Evolutionary conservation across 371 early-diverging fungal species (phyloP), one percentile per base, ranked within the genome.

Genomic region (Mucor circinelloides): DNA sequence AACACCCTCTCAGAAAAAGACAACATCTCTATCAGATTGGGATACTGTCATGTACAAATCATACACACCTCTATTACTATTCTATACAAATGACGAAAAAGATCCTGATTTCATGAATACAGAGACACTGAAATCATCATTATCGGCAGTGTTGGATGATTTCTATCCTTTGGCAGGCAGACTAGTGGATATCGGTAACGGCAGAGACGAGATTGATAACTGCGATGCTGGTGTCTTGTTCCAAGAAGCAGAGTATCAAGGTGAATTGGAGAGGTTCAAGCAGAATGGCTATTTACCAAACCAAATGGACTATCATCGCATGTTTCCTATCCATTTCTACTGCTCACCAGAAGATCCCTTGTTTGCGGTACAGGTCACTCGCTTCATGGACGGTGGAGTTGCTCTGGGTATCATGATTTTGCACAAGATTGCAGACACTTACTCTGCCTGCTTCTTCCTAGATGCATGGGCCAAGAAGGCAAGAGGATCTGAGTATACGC

Each of bases 31-130:
- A 28, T 77, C 80, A 1, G 80, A 80, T 32, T 80, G 80, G 80
- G 80, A 80, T 64, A 63, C 71, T n/a, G 80, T 80, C 38, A 80
- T 80, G 80, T 80, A 71, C 57, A 77, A 77, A 44, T 77, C 80
- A 0, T 80, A 80, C 66, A 80, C 71, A 2, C 80, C 80, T 6
- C 27, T 80, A 0, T 54, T 80, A 2, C 34, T 80, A 23, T 80
- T 80, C 31, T 80, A 77, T 21, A 62, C 69, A 2, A 77, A 77
- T 25, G 52, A 58, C 13, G 42, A 58, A 7, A 59, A 71, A 19
- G 28, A 57, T 13, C 60, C 72, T 27, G 60, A 69, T 7, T 80
- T 80, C n/a, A 80, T 80, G 80, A 71, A 70, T 27, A 71, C 75
- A 2, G n/a, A 48, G 0, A 27, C 40, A 25, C 57, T 80, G 4